Base-by-base conservation (phyloP, 305 asterid genomes). In the Plantago rigida region DNA sequence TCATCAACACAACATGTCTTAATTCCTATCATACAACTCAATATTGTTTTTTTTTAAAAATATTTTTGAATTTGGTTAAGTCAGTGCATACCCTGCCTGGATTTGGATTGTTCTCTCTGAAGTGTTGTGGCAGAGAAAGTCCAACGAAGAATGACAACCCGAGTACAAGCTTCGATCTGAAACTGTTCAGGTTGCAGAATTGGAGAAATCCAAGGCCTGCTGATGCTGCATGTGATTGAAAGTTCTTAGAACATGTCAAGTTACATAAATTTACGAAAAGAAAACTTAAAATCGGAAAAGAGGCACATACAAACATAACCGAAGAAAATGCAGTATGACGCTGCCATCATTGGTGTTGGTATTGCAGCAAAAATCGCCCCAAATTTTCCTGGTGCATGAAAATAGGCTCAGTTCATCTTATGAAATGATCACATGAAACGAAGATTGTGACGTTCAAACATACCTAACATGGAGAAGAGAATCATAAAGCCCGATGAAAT, bases 131-230 rank as follows among this genome's bases (percentile, higher is more conserved):
- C 10, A 89, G 51, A 17, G 93, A 83, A 5, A 89, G 61, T 42
- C 97, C 93, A 4, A 81, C 6, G 67, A 80, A 83, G 72, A 84
- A 70, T 47, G 95, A 87, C 5, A 83, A 60, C 7, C 94, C 97
- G 13, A 84, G 69, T 57, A 89, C 70, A n/a, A 83, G 65, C 66
- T 89, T 87, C 45, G 90, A 82, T 46, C 97, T 75, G 78, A 81
- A 87, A 70, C 87, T 89, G 83, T 87, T 84, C 15, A 89, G 79
- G 79, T 89, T 87, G 65, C 95, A 89, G 78, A 83, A 89, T 46
- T 84, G 94, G 49, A 89, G 94, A 53, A 73, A 76, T 11, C 87
- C 92, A 17, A 87, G 64, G 3, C 97, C 95, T 44, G 88, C 94
- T 24, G 92, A 79, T 19, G 84, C 97, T 87, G 84, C 76, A 67